Base-by-base conservation (phyloP, 805 yeast species). In the Sporopachydermia lactativora region DNA sequence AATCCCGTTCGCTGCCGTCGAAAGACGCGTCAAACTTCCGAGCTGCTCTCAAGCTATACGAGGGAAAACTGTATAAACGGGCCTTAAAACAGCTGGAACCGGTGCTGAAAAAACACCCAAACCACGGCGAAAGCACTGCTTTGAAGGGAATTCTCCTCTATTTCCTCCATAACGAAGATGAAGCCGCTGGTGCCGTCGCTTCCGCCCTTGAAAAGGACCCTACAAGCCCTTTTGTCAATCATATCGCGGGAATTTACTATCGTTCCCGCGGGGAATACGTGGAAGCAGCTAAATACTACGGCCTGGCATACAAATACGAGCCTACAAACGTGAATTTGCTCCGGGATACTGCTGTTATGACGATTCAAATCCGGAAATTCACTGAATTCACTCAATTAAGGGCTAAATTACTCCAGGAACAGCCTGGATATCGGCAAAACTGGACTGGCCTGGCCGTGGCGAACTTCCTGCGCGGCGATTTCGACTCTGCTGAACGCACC, bases 401-500 rank as follows among this genome's bases (percentile, higher is more conserved):
- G 50, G 75, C 73, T 44, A 66, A 68, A 34, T 77, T 75, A 51
- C 68, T 92, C 58, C 82, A 80, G 50, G 69, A 71, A 17, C 78
- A 72, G 49, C 76, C 92, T 6, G 94, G 94, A 0, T 82, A 75
- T 55, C 71, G 96, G 47, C 86, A 89, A 45, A 82, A 84, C 54
- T 88, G 96, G 95, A 81, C 94, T 1, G 78, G 80, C 0, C 67
- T 81, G 40, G 95, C 95, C 1, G 68, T 85, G 36, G 95, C 96
- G 1, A 84, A 81, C 54, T 83, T 82, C 57, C 65, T 88, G 54
- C 73, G 73, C 55, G 70, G 72, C 17, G 83, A 86, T 52, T 71
- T 67, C 52, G 65, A 63, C 31, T 73, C 73, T 17, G 89, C 95
- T 4, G 77, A 78, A 42, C 71, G 71, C 42, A 81, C 89, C 2